Base-by-base conservation (phyloP, 495 filamentous ascomycete species). In the Mytilinidion resinicola region DNA sequence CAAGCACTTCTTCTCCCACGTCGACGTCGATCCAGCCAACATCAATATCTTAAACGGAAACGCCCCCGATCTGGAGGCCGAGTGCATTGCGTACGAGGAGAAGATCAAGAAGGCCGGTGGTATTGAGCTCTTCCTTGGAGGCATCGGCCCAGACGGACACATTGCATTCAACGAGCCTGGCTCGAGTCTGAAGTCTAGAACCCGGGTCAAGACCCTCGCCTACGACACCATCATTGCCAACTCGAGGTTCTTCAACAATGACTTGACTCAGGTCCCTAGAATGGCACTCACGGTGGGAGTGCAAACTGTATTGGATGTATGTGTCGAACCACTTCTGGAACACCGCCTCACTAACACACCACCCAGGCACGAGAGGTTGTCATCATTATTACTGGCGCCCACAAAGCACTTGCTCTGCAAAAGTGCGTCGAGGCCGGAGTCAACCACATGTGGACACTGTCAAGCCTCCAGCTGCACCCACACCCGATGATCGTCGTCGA, bases 121-220 rank as follows among this genome's bases (percentile, higher is more conserved):
- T 30, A 91, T 95, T 55, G 88, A 92, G 67, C 80, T 95, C 25
- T 95, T 92, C 73, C 78, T 95, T 0, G 88, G 87, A 12, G 89
- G 89, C 37, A 88, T 95, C 43, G 89, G 89, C 42, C 85, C 87
- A 38, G 89, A 95, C 67, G 89, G 89, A 9, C 89, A 95, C 70
- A 87, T 95, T 57, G 89, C 89, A 39, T 92, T 95, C 78, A 92
- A 95, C 70, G 89, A 95, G 73, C 89, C 89, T 17, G 89, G 89
- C 9, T 90, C 87, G 3, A 89, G 85, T 54, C 73, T 95, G 53
- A 83, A 80, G 60, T 90, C 86, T 21, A 80, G 88, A 41, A 92
- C 89, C 4, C 80, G 89, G 44, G 88, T 91, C 64, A 92, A 92
- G 79, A 92, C 89, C 0, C 74, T 95, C 37, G 87, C 89, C 7